Conservation (phyloP, 805 yeast species). For the Yarrowia sp. region DNA sequence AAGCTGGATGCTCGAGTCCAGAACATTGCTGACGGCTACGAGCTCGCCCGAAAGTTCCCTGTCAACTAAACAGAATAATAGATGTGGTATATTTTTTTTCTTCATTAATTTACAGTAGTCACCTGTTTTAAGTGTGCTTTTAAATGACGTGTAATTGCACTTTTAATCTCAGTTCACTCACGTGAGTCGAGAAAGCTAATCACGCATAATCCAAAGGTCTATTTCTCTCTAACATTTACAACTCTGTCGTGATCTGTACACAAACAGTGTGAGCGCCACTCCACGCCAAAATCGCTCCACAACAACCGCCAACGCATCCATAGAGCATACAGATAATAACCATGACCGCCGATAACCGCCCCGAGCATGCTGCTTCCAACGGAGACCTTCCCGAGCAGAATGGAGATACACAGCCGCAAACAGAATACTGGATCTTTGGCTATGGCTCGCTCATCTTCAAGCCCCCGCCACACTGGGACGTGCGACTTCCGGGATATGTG, state of each 20-base stretch:
- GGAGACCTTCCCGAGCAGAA: conserved; percentile 1
- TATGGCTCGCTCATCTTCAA: conserved; percentile 87
- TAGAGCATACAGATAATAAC: not conserved
- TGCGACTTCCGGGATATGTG: conserved; percentile 67
- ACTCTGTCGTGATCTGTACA: conserved; percentile 14
- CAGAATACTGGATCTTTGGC: conserved; percentile 70
- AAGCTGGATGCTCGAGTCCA: conserved; percentile 83
- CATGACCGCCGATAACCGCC: not conserved
- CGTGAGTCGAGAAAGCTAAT: conserved; percentile 2
- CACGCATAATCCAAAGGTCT: conserved; percentile 26
- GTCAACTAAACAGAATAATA: not conserved
- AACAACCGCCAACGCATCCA: not conserved
- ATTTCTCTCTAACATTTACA: not conserved
- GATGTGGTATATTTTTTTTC: not conserved
- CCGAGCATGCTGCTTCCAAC: not conserved
- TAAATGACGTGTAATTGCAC: not conserved
- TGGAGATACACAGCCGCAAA: not conserved
- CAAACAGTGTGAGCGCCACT: conserved; percentile 13
- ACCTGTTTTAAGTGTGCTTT: not conserved
- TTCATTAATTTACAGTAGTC: not conserved
- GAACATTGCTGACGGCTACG: conserved; percentile 79
- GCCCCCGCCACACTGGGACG: conserved; percentile 74
- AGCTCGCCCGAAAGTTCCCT: conserved; percentile 46
- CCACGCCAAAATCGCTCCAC: not conserved
- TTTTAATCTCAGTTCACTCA: not conserved